Evolutionary conservation across 2,329 filamentous ascomycete species (phyloP), one percentile per base, ranked within the genome.

Genomic region (Botrytis byssoidea): DNA sequence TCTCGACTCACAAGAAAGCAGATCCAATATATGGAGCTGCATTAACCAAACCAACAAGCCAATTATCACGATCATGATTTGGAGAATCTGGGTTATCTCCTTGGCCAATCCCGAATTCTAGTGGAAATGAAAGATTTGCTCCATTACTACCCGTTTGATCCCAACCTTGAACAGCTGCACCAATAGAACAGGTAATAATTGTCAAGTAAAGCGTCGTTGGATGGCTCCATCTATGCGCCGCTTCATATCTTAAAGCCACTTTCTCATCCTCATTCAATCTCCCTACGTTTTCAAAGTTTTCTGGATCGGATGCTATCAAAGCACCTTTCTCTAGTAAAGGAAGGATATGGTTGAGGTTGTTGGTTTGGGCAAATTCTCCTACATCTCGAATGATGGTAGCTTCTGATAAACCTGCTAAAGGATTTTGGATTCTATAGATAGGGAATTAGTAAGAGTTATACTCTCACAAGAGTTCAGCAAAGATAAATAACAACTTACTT

Each of bases 281-380:
- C 3, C 80, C 82, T 59, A 94, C 85, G 48, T 86, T 83, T 73
- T 93, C 90, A 80, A 87, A 92, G 44, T 85, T 85, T 14, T 84
- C 83, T 0, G 92, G 92, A 77, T 91, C 89, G 80, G 93, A 91
- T 4, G 93, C 93, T 29, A 94, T 87, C 18, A 95, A 85, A 5
- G 92, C 93, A 48, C 92, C 93, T 78, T 91, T 91, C 70, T 87
- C 85, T 70, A 94, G 85, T 25, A 91, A 79, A 5, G 84, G 82
- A 4, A 89, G 82, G 76, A 91, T 86, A 71, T 91, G 87, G 3
- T 83, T 81, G 40, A 94, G 84, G 37, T 85, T 85, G 77, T 91
- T 88, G 60, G 86, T 83, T 22, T 84, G 83, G 57, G 90, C 91
- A 78, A 92, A 93, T n/a, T 84, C 83, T 70, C 89, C 85, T 46